A percentile compares a stretch with the other conserved stretches of the same genome.
Evolutionary conservation across 2,329 filamentous ascomycete genomes (phyloP).

Genomic region (Lithohypha guttulata): DNA sequence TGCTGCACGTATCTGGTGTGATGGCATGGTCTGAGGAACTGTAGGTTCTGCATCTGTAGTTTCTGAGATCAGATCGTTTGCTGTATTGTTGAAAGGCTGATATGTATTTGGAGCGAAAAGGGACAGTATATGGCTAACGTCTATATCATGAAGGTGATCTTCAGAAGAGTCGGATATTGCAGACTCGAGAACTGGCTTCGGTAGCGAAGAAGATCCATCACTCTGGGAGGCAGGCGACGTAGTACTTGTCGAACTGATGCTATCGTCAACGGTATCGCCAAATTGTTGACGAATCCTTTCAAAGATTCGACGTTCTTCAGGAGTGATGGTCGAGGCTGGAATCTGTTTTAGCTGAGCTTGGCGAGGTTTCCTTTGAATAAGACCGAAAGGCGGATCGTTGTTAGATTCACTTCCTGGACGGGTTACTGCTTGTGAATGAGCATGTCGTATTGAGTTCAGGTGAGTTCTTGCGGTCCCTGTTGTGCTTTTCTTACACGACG

Average conservation of each 20-base stretch:
- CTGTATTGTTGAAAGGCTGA: no score
- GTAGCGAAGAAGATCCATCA: slow-evolving; percentile 2
- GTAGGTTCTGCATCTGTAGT: not conserved
- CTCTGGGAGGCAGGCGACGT: not conserved
- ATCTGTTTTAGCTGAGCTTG: no score
- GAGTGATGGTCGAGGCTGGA: slow-evolving; percentile 13
- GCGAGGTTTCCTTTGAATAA: no score
- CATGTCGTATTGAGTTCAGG: no score
- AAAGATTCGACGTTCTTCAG: slow-evolving; percentile 16
- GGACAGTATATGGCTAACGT: slow-evolving; percentile 1
- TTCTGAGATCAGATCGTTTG: not conserved
- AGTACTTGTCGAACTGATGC: slow-evolving; percentile 1
- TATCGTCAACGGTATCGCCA: slow-evolving; percentile 11
- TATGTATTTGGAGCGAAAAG: not conserved
- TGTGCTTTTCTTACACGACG: no score
- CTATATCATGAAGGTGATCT: slow-evolving; percentile 5
- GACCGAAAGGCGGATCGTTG: no score
- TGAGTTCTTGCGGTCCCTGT: no score
- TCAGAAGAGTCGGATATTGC: slow-evolving; percentile 13
- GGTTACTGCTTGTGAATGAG: no score
- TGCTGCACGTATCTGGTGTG: not conserved
- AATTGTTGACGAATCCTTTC: slow-evolving; percentile 11
- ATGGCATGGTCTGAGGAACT: not conserved
- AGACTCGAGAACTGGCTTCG: slow-evolving; percentile 11
- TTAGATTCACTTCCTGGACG: no score